Conservation (phyloP, 1,284 basidiomycete genomes). For the Schizophyllum commune region DNA sequence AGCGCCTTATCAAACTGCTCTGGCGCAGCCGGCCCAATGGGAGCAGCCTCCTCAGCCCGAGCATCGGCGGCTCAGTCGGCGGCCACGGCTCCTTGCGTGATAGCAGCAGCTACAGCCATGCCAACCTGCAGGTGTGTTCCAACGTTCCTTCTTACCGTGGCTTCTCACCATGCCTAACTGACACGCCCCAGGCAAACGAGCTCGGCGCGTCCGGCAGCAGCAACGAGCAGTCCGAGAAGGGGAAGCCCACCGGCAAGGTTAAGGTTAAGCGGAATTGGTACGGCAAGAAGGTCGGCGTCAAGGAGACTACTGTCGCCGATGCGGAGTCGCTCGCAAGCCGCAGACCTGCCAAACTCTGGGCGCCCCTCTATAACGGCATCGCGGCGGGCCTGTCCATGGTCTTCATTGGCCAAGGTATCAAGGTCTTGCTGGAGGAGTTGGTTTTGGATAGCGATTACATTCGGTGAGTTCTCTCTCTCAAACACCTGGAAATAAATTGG, state of each 20-base stretch:
- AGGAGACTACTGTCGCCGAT: slow-evolving; percentile 11
- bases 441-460: slow-evolving; percentile 54
- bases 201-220: slow-evolving; percentile 4
- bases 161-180: slow-evolving; percentile 5
- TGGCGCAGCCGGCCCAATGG: slow-evolving; percentile 43
- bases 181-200: slow-evolving; percentile 10
- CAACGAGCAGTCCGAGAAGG: neutral
- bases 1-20: slow-evolving; percentile 71
- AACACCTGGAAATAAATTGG: neutral
- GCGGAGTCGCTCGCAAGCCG: slow-evolving; percentile 10
- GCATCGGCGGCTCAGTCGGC: neutral
- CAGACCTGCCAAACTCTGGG: slow-evolving; percentile 39
- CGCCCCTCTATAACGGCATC: slow-evolving; percentile 72
- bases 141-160: neutral
- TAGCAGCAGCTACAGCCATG: neutral
- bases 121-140: neutral
- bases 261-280: slow-evolving; percentile 30
- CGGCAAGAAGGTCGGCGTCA: slow-evolving; percentile 25
- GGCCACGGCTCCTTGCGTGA: neutral
- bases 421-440: slow-evolving; percentile 55
- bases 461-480: slow-evolving; percentile 22
- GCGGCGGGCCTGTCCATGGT: slow-evolving; percentile 51
- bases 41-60: slow-evolving; percentile 14
- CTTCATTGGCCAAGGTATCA: slow-evolving; percentile 39
- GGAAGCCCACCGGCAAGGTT: slow-evolving; percentile 5